Base-by-base conservation (phyloP, 139 green algal genomes). In the Chlorella sp. region DNA sequence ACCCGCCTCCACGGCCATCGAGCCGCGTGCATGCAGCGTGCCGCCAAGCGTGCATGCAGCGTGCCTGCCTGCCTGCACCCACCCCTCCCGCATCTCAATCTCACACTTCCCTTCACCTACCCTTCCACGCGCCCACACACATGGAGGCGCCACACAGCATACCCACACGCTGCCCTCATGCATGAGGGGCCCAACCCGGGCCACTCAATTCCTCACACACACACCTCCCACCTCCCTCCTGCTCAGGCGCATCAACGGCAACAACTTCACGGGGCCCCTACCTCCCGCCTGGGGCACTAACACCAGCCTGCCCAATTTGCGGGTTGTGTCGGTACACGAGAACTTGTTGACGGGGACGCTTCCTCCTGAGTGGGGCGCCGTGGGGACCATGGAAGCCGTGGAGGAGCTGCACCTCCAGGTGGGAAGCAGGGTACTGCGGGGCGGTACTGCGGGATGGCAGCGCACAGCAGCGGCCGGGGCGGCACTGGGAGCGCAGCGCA, bases 141-240 rank as follows among this genome's bases (percentile, higher is more conserved):
- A 9, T 30, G 11, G 11, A 73, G 5, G 64, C 64, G 11, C 21
- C 64, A 73, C 64, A 79, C 26, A 97, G 89, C 78, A 95, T 73
- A 15, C 85, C 42, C 61, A 96, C 39, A 4, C 80, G 81, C 76
- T 97, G 37, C 0, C 94, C 66, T 30, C n/a, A n/a, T n/a, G n/a
- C n/a, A n/a, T n/a, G n/a, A n/a, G n/a, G 24, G 24, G 19, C 64
- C 64, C 64, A 71, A 28, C 5, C 64, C n/a, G n/a, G n/a, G n/a
- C n/a, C n/a, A n/a, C n/a, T n/a, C n/a, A n/a, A 71, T 5, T 26
- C 75, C n/a, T 48, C 48, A 75, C 30, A 19, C 53, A 14, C 32
- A 37, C 26, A 78, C 32, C 21, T 37, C 19, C 36, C 4, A 3
- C 39, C 48, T n/a, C 48, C 48, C n/a, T 39, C 28, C 48, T 21